phyloP scores from a whole-genome alignment of 176 grass and related monocot genomes.

The Aegilops tauschii region DNA sequence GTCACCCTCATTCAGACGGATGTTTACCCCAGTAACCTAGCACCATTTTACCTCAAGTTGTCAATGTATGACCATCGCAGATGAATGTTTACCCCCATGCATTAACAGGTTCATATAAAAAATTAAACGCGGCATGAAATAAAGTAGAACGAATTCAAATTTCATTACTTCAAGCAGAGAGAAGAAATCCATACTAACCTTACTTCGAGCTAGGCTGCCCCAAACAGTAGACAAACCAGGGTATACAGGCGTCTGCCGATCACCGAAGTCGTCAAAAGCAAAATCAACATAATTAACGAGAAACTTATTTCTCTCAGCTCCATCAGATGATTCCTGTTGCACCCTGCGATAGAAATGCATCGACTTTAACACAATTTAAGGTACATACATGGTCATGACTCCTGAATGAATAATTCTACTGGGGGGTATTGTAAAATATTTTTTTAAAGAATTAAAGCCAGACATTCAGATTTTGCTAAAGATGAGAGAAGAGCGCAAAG shows the following conservation, averaged over 20 bases:
- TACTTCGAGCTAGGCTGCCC: slow-evolving; percentile 98
- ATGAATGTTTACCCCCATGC: background rate
- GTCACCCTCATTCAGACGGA: background rate
- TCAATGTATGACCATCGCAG: background rate
- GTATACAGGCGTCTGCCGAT: slow-evolving; percentile 85
- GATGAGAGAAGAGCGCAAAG: slow-evolving; percentile 1
- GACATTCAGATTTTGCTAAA: slow-evolving; percentile 4
- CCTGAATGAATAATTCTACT: slow-evolving; percentile 19
- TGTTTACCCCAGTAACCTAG: background rate
- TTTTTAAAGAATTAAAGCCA: slow-evolving; percentile 6
- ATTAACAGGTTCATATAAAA: background rate
- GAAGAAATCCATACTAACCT: slow-evolving; percentile 50
- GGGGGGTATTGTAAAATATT: background rate
- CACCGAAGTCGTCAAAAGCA: slow-evolving; percentile 91
- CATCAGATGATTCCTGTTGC: slow-evolving; percentile 98
- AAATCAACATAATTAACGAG: slow-evolving; percentile 97
- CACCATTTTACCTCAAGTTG: background rate
- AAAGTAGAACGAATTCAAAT: slow-evolving; percentile 18
- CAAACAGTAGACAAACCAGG: slow-evolving; percentile 99
- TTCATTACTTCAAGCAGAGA: slow-evolving; percentile 25
- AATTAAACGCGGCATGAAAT: background rate
- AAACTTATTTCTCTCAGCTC: slow-evolving; percentile 91
- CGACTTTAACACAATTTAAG: slow-evolving; percentile 21
- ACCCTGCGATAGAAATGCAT: slow-evolving; percentile 56
- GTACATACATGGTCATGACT: background rate